phyloP scores from a whole-genome alignment of 768 basidiomycete genomes.

The Rhizopogon vesiculosus region DNA sequence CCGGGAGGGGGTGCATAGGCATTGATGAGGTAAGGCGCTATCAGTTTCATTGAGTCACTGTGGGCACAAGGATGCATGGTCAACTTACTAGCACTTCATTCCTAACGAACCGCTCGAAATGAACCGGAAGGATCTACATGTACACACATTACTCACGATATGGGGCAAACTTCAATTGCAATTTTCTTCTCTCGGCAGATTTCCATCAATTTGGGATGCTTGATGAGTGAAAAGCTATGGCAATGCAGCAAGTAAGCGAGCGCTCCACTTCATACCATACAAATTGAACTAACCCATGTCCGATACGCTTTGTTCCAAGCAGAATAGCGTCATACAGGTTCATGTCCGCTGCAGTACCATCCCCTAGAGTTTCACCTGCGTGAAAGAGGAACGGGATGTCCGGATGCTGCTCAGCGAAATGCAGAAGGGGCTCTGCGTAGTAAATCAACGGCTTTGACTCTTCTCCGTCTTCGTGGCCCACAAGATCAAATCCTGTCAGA shows the following conservation, averaged over 20 bases:
- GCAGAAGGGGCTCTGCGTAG: slow-evolving; percentile 34
- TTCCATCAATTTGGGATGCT: slow-evolving; percentile 41
- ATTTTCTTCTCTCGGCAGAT: slow-evolving; percentile 37
- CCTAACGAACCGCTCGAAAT: slow-evolving; percentile 26
- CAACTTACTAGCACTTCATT: slow-evolving; percentile 61
- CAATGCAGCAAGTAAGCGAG: background rate
- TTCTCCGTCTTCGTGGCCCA: slow-evolving; percentile 40
- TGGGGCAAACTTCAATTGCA: slow-evolving; percentile 43
- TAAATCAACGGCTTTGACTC: slow-evolving; percentile 28
- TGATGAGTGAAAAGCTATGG: slow-evolving; percentile 38
- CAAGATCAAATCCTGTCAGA: slow-evolving; percentile 41
- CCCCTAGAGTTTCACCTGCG: slow-evolving; percentile 45
- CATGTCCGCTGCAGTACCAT: slow-evolving; percentile 38
- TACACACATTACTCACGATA: slow-evolving; percentile 31
- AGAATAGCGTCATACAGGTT: slow-evolving; percentile 47
- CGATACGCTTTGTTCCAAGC: slow-evolving; percentile 46
- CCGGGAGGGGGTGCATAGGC: slow-evolving; percentile 68
- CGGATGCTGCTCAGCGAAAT: slow-evolving; percentile 33
- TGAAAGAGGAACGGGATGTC: slow-evolving; percentile 45
- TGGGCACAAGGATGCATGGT: background rate
- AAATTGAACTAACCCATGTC: slow-evolving; percentile 35
- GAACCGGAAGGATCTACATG: background rate
- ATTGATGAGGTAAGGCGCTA: slow-evolving; percentile 73
- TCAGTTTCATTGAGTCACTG: background rate
- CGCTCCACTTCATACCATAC: background rate